Evolutionary conservation across 192 early-diverging fungal species (phyloP), one percentile per base, ranked within the genome.

Genomic region (Coemansia sp.): DNA sequence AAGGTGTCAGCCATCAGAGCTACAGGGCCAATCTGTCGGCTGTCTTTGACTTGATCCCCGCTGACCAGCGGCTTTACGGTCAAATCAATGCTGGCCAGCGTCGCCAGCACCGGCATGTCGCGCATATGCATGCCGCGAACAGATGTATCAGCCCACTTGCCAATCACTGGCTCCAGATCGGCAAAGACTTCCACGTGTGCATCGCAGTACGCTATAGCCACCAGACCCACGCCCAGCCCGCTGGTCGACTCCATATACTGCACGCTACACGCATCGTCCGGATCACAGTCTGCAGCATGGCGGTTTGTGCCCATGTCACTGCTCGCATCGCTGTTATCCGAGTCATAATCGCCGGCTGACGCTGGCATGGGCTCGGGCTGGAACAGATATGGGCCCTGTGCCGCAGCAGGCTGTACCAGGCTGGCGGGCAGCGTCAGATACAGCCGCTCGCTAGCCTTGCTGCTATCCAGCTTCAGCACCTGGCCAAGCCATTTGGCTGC

Each of bases 111-210:
- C 3, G 86, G 81, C 58, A 86, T 50, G 4, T 57, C 55, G 11
- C 52, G 72, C 45, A 21, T 48, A 7, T 62, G 62, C 17, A 15
- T n/a, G 21, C 69, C 27, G 6, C 51, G 58, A 11, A n/a, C 53
- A 14, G 47, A 15, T 7, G 56, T 38, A 41, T 57, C 65, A 19
- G 66, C 23, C 83, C 83, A 84, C 21, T 59, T 52, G 19, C 68
- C 71, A n/a, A 78, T 76, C n/a, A 81, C 66, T 1, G 83, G 83
- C 67, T 86, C 83, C 43, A 85, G 71, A 37, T 85, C 84, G 5
- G 88, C 81, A 75, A 81, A 88, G 22, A 88, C 75, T 27, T 88
- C 87, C 24, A 92, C 66, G 24, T 73, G 79, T 1, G 86, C 86
- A 64, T 89, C 83, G 17, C 80, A 81, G 65, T 81, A 83, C 5